These are phyloP conservation scores for Neofusicoccum kwambonambiense DNA, from an alignment of 2,329 filamentous ascomycete species.

Conservation along the genomic window DNA sequence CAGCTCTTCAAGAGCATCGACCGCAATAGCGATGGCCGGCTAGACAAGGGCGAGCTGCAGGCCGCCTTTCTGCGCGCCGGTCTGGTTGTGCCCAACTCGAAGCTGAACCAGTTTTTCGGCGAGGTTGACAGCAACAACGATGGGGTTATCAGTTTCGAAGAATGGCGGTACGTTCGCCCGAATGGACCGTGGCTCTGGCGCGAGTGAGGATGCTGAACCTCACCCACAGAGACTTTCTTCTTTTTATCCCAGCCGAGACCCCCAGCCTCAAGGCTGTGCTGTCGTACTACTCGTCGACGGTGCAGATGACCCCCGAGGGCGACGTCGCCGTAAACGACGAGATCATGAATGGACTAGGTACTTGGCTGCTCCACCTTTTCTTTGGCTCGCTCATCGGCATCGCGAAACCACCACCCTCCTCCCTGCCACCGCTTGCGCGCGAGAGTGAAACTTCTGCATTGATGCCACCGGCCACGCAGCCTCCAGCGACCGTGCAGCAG, in stretches of 20 bases:
- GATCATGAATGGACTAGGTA: conserved; percentile 93
- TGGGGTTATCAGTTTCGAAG: conserved; percentile 82
- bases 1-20: conserved; percentile 85
- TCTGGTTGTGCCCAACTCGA: conserved; percentile 71
- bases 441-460: conserved; percentile 20
- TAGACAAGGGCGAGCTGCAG: conserved; percentile 83
- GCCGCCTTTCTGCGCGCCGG: conserved; percentile 76
- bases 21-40: conserved; percentile 75
- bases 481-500: conserved; percentile 28
- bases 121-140: conserved; percentile 90
- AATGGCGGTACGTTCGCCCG: conserved; percentile 78
- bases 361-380: conserved; percentile 69
- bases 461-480: conserved; percentile 27
- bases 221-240: conserved; percentile 70
- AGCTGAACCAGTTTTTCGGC: conserved; percentile 80
- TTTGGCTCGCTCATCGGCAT: conserved; percentile 75
- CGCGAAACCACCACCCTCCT: conserved; percentile 51
- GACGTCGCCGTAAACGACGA: conserved; percentile 92
- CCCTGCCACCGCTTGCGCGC: conserved; percentile 19
- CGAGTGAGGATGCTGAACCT: conserved; percentile 7
- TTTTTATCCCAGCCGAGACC: conserved; percentile 74
- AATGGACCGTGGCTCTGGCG: not conserved
- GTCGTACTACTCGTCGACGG: conserved; percentile 86
- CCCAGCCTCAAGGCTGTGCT: conserved; percentile 78
- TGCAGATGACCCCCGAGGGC: conserved; percentile 88